Evolutionary conservation across 768 basidiomycete species (phyloP).

Genomic region (Podaxis rugospora): DNA sequence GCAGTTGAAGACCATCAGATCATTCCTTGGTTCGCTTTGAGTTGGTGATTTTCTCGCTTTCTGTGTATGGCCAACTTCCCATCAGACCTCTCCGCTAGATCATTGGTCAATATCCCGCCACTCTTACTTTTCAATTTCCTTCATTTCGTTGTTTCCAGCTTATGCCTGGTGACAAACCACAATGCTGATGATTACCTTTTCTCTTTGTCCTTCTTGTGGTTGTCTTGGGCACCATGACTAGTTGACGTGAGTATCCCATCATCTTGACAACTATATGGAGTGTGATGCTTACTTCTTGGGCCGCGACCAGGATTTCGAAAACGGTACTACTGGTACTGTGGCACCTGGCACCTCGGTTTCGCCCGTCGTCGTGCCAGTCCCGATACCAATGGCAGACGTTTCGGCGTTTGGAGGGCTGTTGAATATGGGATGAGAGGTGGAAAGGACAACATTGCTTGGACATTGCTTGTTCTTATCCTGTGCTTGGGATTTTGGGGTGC

Average conservation of each 20-base stretch:
- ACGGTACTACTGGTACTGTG: neutral
- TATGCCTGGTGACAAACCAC: neutral
- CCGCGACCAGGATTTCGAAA: conserved; percentile 5
- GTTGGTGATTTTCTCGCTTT: too few relatives aligned
- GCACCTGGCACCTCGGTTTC: neutral
- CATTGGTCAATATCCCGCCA: too few relatives aligned
- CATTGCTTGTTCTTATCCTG: neutral
- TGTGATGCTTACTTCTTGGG: neutral
- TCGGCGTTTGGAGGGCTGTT: conserved; percentile 6
- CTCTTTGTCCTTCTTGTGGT: neutral
- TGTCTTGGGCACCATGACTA: neutral
- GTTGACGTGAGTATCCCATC: conserved; percentile 3
- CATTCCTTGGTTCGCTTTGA: too few relatives aligned
- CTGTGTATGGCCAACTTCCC: too few relatives aligned
- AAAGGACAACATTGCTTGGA: neutral
- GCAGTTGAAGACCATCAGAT: too few relatives aligned
- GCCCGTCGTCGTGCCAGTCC: conserved; percentile 5
- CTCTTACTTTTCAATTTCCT: too few relatives aligned
- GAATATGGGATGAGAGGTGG: conserved; percentile 2
- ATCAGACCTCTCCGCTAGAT: too few relatives aligned
- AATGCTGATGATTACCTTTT: neutral
- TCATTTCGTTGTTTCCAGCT: too few relatives aligned
- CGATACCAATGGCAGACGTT: conserved; percentile 8
- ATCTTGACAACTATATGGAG: neutral
- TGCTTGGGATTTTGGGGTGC: neutral